Evolutionary conservation across 2,329 filamentous ascomycete species (phyloP).

Genomic region (Tolypocladium pustulatum): DNA sequence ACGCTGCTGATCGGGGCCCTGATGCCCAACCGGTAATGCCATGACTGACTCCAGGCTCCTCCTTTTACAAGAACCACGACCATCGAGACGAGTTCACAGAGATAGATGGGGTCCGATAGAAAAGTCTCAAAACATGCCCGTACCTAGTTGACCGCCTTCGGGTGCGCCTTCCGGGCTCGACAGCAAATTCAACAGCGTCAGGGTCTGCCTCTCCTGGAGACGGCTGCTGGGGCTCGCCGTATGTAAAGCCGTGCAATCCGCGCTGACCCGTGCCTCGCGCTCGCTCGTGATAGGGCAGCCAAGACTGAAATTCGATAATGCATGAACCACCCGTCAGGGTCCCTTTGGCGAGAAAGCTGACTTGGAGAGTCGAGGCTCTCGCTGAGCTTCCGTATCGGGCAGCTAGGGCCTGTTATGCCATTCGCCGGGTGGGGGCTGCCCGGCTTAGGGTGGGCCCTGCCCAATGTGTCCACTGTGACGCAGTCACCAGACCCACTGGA

Average conservation of each 20-base stretch:
- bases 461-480: conserved; percentile 4
- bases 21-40: neutral
- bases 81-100: neutral
- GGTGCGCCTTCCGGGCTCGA: neutral
- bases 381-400: neutral
- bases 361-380: neutral
- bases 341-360: neutral
- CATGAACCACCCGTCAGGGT: neutral
- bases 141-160: neutral
- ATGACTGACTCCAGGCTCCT: neutral
- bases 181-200: neutral
- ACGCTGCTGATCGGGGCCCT: neutral
- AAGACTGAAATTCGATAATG: neutral
- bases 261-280: neutral
- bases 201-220: neutral
- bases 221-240: neutral
- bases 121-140: neutral
- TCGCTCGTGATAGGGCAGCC: neutral
- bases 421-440: neutral
- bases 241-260: neutral
- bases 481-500: conserved; percentile 5
- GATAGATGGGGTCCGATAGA: neutral
- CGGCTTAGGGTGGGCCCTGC: neutral
- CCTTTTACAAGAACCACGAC: neutral
- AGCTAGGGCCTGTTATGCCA: neutral